Conservation (phyloP, 2,329 filamentous ascomycete genomes). For the Botryotinia calthae region DNA sequence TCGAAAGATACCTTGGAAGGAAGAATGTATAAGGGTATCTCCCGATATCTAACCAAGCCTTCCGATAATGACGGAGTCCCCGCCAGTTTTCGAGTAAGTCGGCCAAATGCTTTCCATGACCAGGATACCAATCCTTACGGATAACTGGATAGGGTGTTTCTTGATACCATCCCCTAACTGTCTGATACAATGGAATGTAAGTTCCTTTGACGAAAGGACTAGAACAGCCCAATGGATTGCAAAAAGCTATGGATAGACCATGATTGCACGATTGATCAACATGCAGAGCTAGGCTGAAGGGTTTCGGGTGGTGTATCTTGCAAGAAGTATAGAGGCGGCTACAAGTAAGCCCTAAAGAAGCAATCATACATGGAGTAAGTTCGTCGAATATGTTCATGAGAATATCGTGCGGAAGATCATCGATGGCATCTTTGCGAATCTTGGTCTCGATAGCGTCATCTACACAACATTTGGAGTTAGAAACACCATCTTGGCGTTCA, state of each 20-base stretch:
- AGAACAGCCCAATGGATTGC: not conserved
- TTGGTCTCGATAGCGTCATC: not conserved
- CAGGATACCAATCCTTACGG: not conserved
- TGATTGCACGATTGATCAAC: not conserved
- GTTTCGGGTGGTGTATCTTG: not conserved
- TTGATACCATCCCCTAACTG: not conserved
- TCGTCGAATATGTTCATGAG: not conserved
- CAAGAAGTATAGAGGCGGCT: not conserved
- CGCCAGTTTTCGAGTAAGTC: not conserved
- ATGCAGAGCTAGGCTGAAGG: not conserved
- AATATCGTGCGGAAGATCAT: not conserved
- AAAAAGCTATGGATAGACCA: not conserved
- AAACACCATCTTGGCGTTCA: too few species aligned
- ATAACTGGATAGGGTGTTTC: not conserved
- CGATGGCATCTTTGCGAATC: not conserved
- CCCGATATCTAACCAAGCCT: not conserved
- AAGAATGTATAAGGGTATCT: not conserved
- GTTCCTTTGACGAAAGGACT: not conserved
- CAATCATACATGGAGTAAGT: not conserved
- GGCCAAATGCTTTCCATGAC: not conserved
- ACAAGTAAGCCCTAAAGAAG: not conserved
- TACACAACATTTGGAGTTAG: not conserved
- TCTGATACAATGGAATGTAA: not conserved
- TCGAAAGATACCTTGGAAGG: not conserved
- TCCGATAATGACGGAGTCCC: not conserved